Base-by-base conservation (phyloP, 1,139 yeast genomes). In the Nakaseomyces uthaithaninus region DNA sequence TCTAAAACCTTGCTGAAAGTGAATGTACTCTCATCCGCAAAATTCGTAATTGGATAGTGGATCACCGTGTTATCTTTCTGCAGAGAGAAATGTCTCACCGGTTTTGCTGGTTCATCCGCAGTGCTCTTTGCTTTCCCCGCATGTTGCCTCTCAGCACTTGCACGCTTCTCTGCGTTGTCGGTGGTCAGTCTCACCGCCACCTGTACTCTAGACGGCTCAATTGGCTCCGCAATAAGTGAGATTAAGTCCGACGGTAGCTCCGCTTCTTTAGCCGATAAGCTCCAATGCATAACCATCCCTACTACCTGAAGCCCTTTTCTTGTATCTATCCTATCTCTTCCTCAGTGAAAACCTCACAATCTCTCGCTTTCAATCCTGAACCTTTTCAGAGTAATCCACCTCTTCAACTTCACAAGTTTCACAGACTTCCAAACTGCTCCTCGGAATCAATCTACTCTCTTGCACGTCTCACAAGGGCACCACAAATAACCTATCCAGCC, bases 1-100 rank as follows among this genome's bases (percentile, higher is more conserved):
- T 65, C 71, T 52, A 83, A 83, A 1, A 84, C 79, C 28, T 75
- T 63, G 57, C 86, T 95, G 58, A 77, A 86, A 0, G 78, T 69
- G 52, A 77, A 85, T 2, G 64, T 59, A 14, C 35, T 31, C 25
- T 31, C 35, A 31, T 31, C 35, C 1, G 35, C 35, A 31, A 31
- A 31, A 20, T 31, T 31, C 4, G 35, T 31, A n/a, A 31, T 31
- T 7, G 35, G 35, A 14, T 31, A 31, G 20, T 31, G 35, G 20
- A 31, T 31, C 16, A 31, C 25, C n/a, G 35, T 31, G 11, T 31
- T 31, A 10, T 20, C 25, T 10, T 31, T 12, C 11, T 31, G 35
- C 25, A 31, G 20, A 11, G 35, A 19, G 35, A 31, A 31, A 20
- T 31, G 35, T 20, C 35, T 31, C 12, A 26, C 28, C 11, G 24